Conservation (phyloP, 306 rosid genomes). For the Gleditsia sinensis region DNA sequence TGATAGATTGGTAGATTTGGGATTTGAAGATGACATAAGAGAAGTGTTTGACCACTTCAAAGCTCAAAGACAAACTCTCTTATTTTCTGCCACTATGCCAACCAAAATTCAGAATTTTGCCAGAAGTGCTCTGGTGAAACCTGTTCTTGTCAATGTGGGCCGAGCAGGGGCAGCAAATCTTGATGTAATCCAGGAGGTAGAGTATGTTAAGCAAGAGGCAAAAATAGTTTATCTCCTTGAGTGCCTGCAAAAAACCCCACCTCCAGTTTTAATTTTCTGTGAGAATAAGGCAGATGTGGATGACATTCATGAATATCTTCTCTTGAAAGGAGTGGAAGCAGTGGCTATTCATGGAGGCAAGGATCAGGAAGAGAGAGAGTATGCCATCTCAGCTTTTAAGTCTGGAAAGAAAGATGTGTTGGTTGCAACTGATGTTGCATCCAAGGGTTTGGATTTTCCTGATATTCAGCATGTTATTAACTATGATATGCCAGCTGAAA, state of each 20-base stretch:
- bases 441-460: conserved; percentile 94
- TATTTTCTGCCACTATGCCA: conserved; percentile 97
- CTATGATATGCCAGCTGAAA: conserved; percentile 96
- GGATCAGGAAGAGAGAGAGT: conserved; percentile 95
- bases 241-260: conserved; percentile 88
- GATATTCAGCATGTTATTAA: conserved; percentile 94
- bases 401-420: conserved; percentile 86
- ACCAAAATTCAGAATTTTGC: conserved; percentile 91
- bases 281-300: conserved; percentile 95
- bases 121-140: conserved; percentile 81
- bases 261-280: conserved; percentile 86
- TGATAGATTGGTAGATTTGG: conserved; percentile 90
- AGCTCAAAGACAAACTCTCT: conserved; percentile 87
- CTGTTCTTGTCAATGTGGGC: conserved; percentile 83
- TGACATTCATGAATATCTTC: conserved; percentile 93
- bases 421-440: conserved; percentile 97
- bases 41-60: conserved; percentile 94
- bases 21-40: conserved; percentile 87
- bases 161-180: conserved; percentile 95
- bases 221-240: conserved; percentile 89
- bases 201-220: conserved; percentile 94
- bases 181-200: conserved; percentile 92
- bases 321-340: conserved; percentile 92
- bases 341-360: conserved; percentile 97
- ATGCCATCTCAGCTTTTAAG: conserved; percentile 78